A percentile compares a stretch with the other conserved stretches of the same genome.
phyloP scores from a whole-genome alignment of 345 rosid species.

The Camelina hispida region DNA sequence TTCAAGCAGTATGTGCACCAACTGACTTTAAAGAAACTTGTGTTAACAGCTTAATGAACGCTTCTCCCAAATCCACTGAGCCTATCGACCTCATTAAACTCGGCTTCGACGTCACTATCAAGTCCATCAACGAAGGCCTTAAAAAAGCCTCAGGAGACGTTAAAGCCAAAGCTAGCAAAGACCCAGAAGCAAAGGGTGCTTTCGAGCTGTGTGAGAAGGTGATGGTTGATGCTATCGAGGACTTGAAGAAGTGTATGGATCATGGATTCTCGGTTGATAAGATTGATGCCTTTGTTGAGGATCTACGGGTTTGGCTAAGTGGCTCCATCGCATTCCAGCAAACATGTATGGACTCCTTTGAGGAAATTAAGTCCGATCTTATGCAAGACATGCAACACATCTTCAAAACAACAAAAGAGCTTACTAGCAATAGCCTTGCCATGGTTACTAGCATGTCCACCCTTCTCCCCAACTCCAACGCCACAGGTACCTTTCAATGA shows the following conservation, averaged over 20 bases:
- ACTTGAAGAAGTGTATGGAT: slow-evolving; percentile 54
- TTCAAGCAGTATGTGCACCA: slow-evolving; percentile 65
- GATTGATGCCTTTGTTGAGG: slow-evolving; percentile 46
- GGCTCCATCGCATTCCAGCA: slow-evolving; percentile 77
- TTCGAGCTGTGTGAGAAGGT: slow-evolving; percentile 57
- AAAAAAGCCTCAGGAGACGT: slow-evolving; percentile 48
- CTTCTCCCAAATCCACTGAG: slow-evolving; percentile 54
- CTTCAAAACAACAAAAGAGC: slow-evolving; percentile 51
- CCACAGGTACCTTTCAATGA: no score
- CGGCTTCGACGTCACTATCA: slow-evolving; percentile 53
- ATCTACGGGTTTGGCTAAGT: slow-evolving; percentile 74
- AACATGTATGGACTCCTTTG: slow-evolving; percentile 73
- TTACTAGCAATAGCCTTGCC: slow-evolving; percentile 74
- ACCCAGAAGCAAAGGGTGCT: slow-evolving; percentile 60
- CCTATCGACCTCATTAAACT: slow-evolving; percentile 64
- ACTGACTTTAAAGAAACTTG: slow-evolving; percentile 66
- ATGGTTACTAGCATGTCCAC: slow-evolving; percentile 57
- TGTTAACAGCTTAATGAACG: slow-evolving; percentile 47
- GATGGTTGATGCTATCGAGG: slow-evolving; percentile 62
- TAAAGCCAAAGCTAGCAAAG: slow-evolving; percentile 49
- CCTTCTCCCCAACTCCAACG: slow-evolving; percentile 47
- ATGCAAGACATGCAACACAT: slow-evolving; percentile 54
- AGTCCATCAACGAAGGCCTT: slow-evolving; percentile 48
- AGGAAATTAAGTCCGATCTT: slow-evolving; percentile 54
- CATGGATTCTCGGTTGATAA: slow-evolving; percentile 46